A percentile compares a stretch with the other conserved stretches of the same genome.
Conservation (phyloP, 1,284 basidiomycete species). For the Puccinia novopanici region DNA sequence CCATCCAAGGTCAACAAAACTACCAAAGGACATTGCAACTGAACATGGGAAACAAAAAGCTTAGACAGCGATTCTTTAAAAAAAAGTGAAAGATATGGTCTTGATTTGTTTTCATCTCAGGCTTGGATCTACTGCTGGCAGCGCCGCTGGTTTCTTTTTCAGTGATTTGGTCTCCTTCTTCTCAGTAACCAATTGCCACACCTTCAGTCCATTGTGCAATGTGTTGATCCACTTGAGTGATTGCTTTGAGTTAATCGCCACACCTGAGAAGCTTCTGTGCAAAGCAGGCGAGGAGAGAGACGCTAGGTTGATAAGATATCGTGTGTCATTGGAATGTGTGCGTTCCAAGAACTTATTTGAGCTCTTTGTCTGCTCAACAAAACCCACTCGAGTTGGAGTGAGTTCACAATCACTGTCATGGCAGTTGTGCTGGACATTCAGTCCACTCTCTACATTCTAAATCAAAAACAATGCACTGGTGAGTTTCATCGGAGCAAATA, state of each 20-base stretch:
- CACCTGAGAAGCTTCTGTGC: background rate
- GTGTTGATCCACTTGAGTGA: constrained; percentile 3
- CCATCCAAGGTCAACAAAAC: too few species aligned
- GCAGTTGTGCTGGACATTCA: constrained; percentile 21
- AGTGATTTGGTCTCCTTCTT: constrained; percentile 13
- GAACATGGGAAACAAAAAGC: background rate
- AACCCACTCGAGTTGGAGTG: background rate
- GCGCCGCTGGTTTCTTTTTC: background rate
- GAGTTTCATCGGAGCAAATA: too few species aligned
- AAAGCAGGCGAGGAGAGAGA: background rate
- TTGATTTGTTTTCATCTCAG: background rate
- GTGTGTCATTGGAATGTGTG: background rate
- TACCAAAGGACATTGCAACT: too few species aligned
- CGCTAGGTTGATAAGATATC: background rate
- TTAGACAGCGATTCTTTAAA: background rate
- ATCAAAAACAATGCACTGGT: background rate
- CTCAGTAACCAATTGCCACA: background rate
- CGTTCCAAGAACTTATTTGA: background rate
- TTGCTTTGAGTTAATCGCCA: background rate
- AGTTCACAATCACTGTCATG: background rate
- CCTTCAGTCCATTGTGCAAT: background rate
- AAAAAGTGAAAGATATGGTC: background rate
- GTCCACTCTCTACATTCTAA: background rate
- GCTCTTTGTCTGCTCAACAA: background rate
- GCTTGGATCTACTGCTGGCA: too few species aligned